phyloP scores from a whole-genome alignment of 352 stramenopile species.

The Phytophthora melonis region DNA sequence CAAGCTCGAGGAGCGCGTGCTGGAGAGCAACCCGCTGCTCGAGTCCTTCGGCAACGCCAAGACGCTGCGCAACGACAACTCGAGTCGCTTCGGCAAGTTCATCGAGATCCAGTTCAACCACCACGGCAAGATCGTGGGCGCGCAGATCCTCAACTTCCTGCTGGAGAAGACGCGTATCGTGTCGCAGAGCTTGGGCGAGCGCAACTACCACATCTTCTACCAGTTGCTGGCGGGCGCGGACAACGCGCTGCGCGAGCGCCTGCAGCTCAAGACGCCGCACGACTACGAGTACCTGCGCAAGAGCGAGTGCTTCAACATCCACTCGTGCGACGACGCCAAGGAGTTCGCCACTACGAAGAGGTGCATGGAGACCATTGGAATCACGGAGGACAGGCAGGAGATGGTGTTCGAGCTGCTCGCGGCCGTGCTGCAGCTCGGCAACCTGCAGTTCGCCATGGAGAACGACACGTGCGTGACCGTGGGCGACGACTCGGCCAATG shows the following conservation, averaged over 20 bases:
- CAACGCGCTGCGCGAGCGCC: conserved; percentile 62
- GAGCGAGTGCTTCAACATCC: conserved; percentile 86
- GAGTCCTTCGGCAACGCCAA: conserved; percentile 94
- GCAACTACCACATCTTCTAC: conserved; percentile 99
- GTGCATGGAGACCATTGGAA: conserved; percentile 91
- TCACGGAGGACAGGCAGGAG: conserved; percentile 79
- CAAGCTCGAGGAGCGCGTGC: conserved; percentile 87
- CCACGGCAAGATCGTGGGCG: conserved; percentile 91
- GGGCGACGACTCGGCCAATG: conserved; percentile 52
- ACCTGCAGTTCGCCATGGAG: conserved; percentile 87
- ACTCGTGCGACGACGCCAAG: conserved; percentile 76
- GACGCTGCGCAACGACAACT: conserved; percentile 98
- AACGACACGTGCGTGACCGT: conserved; percentile 81
- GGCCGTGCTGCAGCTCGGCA: conserved; percentile 88
- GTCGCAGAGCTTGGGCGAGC: conserved; percentile 90
- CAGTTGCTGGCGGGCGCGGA: conserved; percentile 90
- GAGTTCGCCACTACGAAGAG: conserved; percentile 88
- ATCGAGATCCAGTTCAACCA: conserved; percentile 97
- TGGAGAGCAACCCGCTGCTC: conserved; percentile 90
- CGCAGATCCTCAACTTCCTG: conserved; percentile 92
- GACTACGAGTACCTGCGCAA: conserved; percentile 92
- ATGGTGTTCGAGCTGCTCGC: conserved; percentile 90
- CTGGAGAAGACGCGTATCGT: conserved; percentile 93
- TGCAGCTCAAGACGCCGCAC: conserved; percentile 77
- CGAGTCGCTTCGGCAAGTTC: conserved; percentile 97